These are phyloP conservation scores for Cruciata laevipes DNA, from an alignment of 257 asterid genomes.

Conservation along the genomic window DNA sequence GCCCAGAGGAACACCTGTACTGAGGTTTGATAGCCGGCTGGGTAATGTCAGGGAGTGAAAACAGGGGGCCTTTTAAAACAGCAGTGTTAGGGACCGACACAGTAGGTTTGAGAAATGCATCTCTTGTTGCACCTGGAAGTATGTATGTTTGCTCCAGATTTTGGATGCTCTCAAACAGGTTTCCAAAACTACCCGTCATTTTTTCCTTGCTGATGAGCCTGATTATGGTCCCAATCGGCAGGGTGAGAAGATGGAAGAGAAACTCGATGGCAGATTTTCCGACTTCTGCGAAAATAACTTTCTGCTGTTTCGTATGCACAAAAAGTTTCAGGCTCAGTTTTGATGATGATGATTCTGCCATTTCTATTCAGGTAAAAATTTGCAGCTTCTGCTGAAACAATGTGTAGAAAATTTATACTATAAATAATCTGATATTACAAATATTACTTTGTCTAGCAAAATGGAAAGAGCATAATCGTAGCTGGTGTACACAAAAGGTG, in stretches of 20 bases:
- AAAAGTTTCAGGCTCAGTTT: constrained; percentile 36
- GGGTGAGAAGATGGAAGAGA: constrained; percentile 26
- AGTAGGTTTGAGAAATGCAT: constrained; percentile 20
- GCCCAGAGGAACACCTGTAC: neutral
- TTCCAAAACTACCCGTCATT: constrained; percentile 27
- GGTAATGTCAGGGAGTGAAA: neutral
- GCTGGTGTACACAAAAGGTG: no score
- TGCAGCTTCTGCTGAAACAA: neutral
- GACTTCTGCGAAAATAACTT: constrained; percentile 39
- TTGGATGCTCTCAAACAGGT: constrained; percentile 25
- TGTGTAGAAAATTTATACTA: neutral
- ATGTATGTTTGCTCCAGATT: constrained; percentile 22
- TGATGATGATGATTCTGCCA: neutral
- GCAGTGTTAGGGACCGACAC: neutral
- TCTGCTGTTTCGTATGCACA: constrained; percentile 19
- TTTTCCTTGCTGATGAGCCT: constrained; percentile 15
- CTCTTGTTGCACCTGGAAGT: constrained; percentile 14
- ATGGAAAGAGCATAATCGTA: neutral
- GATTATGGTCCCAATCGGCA: constrained; percentile 21
- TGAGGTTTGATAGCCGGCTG: neutral
- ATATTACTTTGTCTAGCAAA: neutral
- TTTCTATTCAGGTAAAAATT: neutral
- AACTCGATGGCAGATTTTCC: constrained; percentile 33
- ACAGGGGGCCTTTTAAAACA: constrained; percentile 13
- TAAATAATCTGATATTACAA: no score